Evolutionary conservation across 371 early-diverging fungal genomes (phyloP).

Genomic region (Chytridium lagenaria): DNA sequence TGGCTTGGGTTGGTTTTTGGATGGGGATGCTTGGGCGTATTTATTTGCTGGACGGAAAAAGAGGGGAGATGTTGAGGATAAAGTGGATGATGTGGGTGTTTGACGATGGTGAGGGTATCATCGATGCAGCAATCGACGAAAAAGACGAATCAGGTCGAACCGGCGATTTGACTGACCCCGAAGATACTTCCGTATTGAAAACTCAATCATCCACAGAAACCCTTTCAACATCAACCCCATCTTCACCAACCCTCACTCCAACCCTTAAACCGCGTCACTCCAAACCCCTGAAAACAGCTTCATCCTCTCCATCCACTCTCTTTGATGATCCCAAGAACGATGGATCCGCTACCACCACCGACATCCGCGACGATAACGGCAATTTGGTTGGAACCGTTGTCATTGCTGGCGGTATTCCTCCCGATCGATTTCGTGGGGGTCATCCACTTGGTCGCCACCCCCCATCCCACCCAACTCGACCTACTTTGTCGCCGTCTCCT

Average conservation of each 20-base stretch:
- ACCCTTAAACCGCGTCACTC: not conserved
- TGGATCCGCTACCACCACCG: not conserved
- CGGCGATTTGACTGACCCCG: slow-evolving; percentile 1
- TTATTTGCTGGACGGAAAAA: not conserved
- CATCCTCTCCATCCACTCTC: not conserved
- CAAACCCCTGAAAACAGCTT: not conserved
- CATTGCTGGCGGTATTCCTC: not conserved
- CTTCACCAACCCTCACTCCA: no score
- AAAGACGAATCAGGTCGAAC: not conserved
- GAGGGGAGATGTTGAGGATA: not conserved
- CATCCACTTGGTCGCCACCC: not conserved
- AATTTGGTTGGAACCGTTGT: not conserved
- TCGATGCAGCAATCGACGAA: not conserved
- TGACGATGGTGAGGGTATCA: not conserved
- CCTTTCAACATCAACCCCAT: no score
- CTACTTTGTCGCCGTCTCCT: not conserved
- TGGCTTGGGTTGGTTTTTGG: not conserved
- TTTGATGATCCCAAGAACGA: not conserved
- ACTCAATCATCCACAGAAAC: no score
- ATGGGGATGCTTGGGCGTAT: not conserved
- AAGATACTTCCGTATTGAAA: no score
- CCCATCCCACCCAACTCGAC: not conserved
- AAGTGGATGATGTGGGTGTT: not conserved
- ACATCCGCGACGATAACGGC: not conserved
- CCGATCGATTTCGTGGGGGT: slow-evolving; percentile 3